Evolutionary conservation across 2,329 filamentous ascomycete species (phyloP).

Genomic region (Hortaea werneckii): DNA sequence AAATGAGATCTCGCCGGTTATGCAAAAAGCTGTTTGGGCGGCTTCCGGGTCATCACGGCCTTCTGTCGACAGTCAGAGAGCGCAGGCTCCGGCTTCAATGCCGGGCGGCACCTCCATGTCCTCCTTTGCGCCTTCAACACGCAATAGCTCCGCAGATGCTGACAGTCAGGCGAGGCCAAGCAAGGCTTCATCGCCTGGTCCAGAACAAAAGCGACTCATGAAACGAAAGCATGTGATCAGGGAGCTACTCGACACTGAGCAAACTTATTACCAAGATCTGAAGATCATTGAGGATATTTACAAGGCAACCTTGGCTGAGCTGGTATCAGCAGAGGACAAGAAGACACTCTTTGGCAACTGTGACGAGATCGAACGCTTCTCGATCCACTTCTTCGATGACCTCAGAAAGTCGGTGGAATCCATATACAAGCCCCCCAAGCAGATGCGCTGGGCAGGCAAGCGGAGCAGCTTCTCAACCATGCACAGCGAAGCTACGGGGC

Average conservation of each 20-base stretch:
- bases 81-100: conserved; percentile 10
- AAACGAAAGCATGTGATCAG: conserved; percentile 79
- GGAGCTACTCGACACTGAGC: conserved; percentile 87
- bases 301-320: conserved; percentile 64
- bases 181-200: conserved; percentile 18
- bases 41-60: conserved; percentile 21
- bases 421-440: conserved; percentile 61
- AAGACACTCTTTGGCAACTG: conserved; percentile 89
- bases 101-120: conserved; percentile 25
- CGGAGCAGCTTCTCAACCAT: conserved; percentile 39
- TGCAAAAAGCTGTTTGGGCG: conserved; percentile 17
- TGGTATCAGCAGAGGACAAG: conserved; percentile 72
- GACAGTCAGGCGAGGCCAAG: conserved; percentile 12
- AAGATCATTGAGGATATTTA: conserved; percentile 97
- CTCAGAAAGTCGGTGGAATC: conserved; percentile 71
- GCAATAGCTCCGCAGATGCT: conserved; percentile 18
- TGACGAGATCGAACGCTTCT: conserved; percentile 80
- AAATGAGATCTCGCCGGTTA: conserved; percentile 20
- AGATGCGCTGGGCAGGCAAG: conserved; percentile 44
- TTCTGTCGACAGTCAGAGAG: conserved; percentile 22
- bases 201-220: conserved; percentile 57
- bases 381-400: conserved; percentile 65
- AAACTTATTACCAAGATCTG: conserved; percentile 87
- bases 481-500: conserved; percentile 27
- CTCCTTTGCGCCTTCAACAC: conserved; percentile 22